Conservation (phyloP, 345 rosid genomes). For the Rhodamnia rubescens region DNA sequence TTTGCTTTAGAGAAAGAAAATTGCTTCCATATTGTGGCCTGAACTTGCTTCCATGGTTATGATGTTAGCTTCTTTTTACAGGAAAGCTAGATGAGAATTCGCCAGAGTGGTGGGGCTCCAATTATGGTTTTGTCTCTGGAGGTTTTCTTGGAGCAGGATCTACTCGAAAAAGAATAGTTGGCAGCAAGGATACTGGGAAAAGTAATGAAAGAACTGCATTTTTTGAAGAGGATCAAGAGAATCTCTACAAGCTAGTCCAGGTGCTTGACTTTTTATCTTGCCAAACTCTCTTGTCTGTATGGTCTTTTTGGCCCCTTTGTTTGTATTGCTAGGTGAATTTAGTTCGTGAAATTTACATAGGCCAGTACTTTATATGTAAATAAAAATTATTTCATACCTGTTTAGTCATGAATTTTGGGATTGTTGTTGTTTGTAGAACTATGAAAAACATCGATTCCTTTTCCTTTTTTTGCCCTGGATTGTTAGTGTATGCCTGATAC, state of each 20-base stretch:
- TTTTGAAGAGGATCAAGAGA: conserved; percentile 94
- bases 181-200: conserved; percentile 16
- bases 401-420: not conserved
- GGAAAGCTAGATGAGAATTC: conserved; percentile 34
- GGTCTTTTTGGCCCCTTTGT: not conserved
- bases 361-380: not conserved
- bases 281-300: not conserved
- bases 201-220: conserved; percentile 45
- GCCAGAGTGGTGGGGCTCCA: conserved; percentile 90
- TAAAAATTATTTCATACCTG: not conserved
- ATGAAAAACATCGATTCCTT: not conserved
- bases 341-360: not conserved
- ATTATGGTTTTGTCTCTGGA: conserved; percentile 79
- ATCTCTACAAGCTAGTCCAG: conserved; percentile 90
- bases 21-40: not conserved
- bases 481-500: not conserved
- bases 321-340: not conserved
- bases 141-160: conserved; percentile 81
- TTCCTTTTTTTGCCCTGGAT: not conserved
- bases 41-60: not conserved
- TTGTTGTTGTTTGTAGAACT: not conserved
- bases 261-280: conserved; percentile 16
- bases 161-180: conserved; percentile 31
- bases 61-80: conserved; percentile 12
- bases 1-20: not conserved